phyloP scores from a whole-genome alignment of 306 rosid genomes.

The Leucaena leucocephala region DNA sequence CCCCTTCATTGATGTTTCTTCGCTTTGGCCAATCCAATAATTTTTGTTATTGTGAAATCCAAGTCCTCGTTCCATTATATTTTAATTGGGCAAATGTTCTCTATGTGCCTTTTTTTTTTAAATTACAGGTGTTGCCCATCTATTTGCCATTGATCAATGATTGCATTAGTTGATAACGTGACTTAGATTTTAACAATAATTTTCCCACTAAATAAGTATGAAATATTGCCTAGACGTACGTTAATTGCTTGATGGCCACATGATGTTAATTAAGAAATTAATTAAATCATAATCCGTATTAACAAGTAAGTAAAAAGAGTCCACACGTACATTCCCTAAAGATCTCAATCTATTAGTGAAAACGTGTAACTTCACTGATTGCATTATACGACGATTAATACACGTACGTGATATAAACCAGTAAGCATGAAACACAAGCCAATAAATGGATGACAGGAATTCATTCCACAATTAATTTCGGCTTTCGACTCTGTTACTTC shows the following conservation, averaged over 20 bases:
- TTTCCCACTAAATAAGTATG: background rate
- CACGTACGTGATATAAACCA: background rate
- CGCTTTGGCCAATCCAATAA: background rate
- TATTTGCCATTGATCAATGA: background rate
- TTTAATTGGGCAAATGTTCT: background rate
- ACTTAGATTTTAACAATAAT: background rate
- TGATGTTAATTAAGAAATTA: background rate
- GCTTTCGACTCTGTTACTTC: background rate
- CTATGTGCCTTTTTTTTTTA: background rate
- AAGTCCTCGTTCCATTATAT: background rate
- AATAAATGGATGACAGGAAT: background rate
- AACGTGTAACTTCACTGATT: background rate
- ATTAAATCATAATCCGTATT: background rate
- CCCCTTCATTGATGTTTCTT: background rate
- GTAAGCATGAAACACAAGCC: background rate
- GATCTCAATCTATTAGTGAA: background rate
- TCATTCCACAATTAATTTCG: background rate
- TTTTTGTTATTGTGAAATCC: background rate
- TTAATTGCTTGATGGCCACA: background rate
- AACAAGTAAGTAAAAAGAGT: conserved; percentile 6
- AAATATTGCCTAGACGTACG: background rate
- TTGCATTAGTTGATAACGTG: background rate
- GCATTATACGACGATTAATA: too few relatives aligned
- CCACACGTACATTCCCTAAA: background rate
- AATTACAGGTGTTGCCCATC: background rate